Conservation (phyloP, 805 yeast species). For the Monosporozyma aquatica region DNA sequence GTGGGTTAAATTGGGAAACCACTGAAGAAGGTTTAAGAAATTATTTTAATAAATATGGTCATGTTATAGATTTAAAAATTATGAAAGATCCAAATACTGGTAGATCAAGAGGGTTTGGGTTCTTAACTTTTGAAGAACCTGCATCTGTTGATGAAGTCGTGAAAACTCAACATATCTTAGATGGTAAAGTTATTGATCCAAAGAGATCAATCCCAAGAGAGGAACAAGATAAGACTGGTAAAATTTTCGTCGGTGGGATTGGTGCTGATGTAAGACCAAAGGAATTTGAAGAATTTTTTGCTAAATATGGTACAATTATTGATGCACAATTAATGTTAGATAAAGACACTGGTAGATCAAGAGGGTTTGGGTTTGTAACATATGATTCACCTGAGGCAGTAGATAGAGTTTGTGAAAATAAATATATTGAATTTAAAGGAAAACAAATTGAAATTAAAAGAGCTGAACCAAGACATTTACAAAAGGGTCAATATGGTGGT, state of each 20-base stretch:
- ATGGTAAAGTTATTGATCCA: constrained; percentile 95
- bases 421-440: constrained; percentile 77
- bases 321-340: constrained; percentile 97
- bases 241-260: constrained; percentile 95
- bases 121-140: constrained; percentile 76
- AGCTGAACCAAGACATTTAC: constrained; percentile 76
- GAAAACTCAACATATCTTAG: constrained; percentile 77
- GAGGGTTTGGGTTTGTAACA: constrained; percentile 96
- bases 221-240: constrained; percentile 94
- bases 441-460: constrained; percentile 76
- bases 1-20: constrained; percentile 98
- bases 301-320: constrained; percentile 81
- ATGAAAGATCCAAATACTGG: constrained; percentile 88
- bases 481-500: constrained; percentile 26
- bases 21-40: constrained; percentile 77
- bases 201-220: constrained; percentile 96
- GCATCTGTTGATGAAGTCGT: constrained; percentile 79
- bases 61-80: constrained; percentile 77
- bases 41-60: constrained; percentile 84
- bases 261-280: constrained; percentile 88
- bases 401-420: constrained; percentile 75
- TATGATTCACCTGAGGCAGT: constrained; percentile 93
- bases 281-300: constrained; percentile 80
- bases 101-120: constrained; percentile 91
- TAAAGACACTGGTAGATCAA: constrained; percentile 91